Conservation (phyloP, 1,284 basidiomycete genomes). For the Pseudozyma flocculosa region DNA sequence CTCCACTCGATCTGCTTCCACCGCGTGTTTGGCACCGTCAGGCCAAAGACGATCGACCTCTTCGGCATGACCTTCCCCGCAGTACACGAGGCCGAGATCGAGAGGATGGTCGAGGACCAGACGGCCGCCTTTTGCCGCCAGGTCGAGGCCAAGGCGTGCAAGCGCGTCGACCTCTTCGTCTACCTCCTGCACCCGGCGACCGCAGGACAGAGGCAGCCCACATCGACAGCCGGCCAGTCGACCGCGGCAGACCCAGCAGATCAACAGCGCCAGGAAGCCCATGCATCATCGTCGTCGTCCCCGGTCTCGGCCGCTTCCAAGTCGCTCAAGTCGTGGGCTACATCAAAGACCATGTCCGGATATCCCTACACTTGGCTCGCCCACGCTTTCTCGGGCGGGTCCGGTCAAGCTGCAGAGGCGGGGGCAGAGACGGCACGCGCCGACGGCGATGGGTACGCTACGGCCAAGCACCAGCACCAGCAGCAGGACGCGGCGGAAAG, state of each 20-base stretch:
- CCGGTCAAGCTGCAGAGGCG: slow-evolving; percentile 11
- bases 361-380: slow-evolving; percentile 29
- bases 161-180: not conserved
- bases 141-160: not conserved
- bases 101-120: slow-evolving; percentile 5
- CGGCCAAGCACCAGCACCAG: too few relatives aligned
- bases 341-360: slow-evolving; percentile 4
- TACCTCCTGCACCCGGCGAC: not conserved
- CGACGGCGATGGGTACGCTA: too few relatives aligned
- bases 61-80: slow-evolving; percentile 16
- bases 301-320: not conserved
- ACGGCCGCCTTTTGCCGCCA: not conserved
- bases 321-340: slow-evolving; percentile 13
- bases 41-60: slow-evolving; percentile 9
- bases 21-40: slow-evolving; percentile 18
- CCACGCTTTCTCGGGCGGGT: slow-evolving; percentile 22
- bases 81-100: slow-evolving; percentile 9
- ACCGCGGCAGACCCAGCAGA: not conserved
- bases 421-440: too few relatives aligned
- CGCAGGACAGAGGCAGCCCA: not conserved
- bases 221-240: not conserved
- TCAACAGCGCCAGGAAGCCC: not conserved
- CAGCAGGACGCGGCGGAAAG: not conserved
- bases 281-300: not conserved
- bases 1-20: slow-evolving; percentile 31